These are phyloP conservation scores for Tulasnella calospora DNA, from an alignment of 768 basidiomycete species.

Conservation along the genomic window DNA sequence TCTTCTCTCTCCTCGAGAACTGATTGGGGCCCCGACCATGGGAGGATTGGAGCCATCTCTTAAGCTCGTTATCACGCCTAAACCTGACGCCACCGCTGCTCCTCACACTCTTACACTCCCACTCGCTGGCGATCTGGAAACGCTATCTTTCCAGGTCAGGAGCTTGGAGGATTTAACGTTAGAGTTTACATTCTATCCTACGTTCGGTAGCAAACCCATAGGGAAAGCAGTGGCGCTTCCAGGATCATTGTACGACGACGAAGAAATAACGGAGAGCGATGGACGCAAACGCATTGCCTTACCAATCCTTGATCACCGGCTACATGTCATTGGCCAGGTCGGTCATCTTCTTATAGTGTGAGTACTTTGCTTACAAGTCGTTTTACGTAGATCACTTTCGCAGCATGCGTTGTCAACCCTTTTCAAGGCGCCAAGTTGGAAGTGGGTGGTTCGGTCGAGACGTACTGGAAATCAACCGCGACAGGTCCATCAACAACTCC, in stretches of 20 bases:
- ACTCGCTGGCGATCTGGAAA: slow-evolving; percentile 58
- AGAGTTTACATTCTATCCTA: slow-evolving; percentile 94
- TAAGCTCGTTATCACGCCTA: slow-evolving; percentile 92
- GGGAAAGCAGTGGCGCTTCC: slow-evolving; percentile 87
- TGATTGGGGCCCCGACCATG: slow-evolving; percentile 41
- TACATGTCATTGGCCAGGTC: slow-evolving; percentile 93
- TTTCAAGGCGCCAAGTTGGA: slow-evolving; percentile 91
- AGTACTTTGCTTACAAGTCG: neutral
- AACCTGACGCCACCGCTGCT: slow-evolving; percentile 73
- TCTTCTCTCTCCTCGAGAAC: slow-evolving; percentile 52
- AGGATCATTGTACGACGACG: slow-evolving; percentile 17
- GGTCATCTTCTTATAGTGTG: slow-evolving; percentile 27
- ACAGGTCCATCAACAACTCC: neutral
- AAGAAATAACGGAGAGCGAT: neutral
- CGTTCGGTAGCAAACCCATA: slow-evolving; percentile 94
- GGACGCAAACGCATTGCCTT: slow-evolving; percentile 35
- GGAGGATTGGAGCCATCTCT: slow-evolving; percentile 63
- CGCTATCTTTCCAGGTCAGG: slow-evolving; percentile 83
- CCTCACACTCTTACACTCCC: slow-evolving; percentile 89
- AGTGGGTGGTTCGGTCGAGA: slow-evolving; percentile 92
- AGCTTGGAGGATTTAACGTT: slow-evolving; percentile 66
- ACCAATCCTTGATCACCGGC: slow-evolving; percentile 85
- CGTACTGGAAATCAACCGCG: slow-evolving; percentile 92
- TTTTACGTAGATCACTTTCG: slow-evolving; percentile 68
- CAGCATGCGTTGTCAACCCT: slow-evolving; percentile 76